Percentiles rank a stretch among this genome's conserved stretches.
Conservation (phyloP, 2,329 filamentous ascomycete genomes). For the Exophiala xenobiotica region DNA sequence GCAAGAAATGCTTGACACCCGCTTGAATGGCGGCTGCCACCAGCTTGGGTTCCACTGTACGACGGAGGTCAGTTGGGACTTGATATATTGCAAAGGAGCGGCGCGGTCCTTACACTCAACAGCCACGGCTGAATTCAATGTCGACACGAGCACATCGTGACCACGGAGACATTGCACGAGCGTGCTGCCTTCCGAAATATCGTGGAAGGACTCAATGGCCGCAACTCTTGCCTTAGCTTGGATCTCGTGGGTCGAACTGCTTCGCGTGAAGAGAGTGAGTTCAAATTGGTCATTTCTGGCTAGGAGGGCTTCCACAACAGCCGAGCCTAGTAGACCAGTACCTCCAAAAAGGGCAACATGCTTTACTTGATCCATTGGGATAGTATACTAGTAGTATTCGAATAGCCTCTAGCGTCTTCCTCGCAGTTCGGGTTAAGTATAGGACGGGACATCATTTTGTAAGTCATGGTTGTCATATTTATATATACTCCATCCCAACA, state of each 20-base stretch:
- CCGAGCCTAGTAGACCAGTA: not conserved
- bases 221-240: not conserved
- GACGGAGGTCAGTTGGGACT: not conserved
- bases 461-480: too few relatives aligned
- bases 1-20: not conserved
- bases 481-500: too few relatives aligned
- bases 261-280: not conserved
- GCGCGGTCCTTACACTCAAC: not conserved
- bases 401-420: too few relatives aligned
- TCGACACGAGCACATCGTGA: not conserved
- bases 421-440: too few relatives aligned
- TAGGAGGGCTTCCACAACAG: not conserved
- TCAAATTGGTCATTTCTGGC: not conserved
- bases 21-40: not conserved
- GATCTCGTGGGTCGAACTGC: not conserved
- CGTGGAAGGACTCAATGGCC: not conserved
- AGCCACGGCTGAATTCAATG: conserved; percentile 1
- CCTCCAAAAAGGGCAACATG: not conserved
- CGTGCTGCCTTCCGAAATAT: not conserved
- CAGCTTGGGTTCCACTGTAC: not conserved
- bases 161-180: not conserved
- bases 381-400: too few relatives aligned
- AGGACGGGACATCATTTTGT: too few relatives aligned
- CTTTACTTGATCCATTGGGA: not conserved
- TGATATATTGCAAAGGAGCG: not conserved